Conservation (phyloP, 2,329 filamentous ascomycete species). For the Xylariales sp. region DNA sequence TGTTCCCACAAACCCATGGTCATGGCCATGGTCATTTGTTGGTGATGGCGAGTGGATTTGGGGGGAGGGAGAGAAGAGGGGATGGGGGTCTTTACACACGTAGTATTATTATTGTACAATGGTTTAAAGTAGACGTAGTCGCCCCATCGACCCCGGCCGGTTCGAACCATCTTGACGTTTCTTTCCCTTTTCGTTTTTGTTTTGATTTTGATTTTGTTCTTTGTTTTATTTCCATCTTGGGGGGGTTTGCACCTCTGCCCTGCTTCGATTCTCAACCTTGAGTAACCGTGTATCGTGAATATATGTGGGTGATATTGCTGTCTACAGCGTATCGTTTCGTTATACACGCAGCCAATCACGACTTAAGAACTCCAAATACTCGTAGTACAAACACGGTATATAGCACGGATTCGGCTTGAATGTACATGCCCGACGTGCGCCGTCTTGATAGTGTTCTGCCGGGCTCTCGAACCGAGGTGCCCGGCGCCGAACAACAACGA, state of each 20-base stretch:
- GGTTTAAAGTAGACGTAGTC: conserved; percentile 25
- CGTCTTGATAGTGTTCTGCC: conserved; percentile 14
- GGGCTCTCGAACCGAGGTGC: conserved; percentile 27
- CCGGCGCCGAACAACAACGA: conserved; percentile 17
- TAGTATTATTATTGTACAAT: conserved; percentile 4
- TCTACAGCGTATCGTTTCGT: conserved; percentile 15
- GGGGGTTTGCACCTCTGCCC: background rate
- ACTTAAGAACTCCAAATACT: conserved; percentile 10
- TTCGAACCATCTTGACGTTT: background rate
- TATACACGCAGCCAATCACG: conserved; percentile 23
- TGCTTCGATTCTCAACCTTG: conserved; percentile 9
- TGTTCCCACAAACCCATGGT: conserved; percentile 12
- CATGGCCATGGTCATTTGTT: conserved; percentile 23
- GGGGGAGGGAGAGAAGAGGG: background rate
- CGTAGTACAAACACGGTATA: conserved; percentile 11
- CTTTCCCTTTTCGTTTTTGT: conserved; percentile 9
- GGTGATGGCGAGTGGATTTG: conserved; percentile 21
- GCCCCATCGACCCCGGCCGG: conserved; percentile 18
- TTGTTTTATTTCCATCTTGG: background rate
- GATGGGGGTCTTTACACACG: conserved; percentile 6
- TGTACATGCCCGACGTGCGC: conserved; percentile 38
- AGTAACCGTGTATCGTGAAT: background rate
- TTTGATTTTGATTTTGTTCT: background rate
- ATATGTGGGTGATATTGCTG: conserved; percentile 16
- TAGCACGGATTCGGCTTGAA: conserved; percentile 29